A percentile compares a stretch with the other conserved stretches of the same genome.
Conservation (phyloP, 257 asterid species). For the Phtheirospermum japonicum region DNA sequence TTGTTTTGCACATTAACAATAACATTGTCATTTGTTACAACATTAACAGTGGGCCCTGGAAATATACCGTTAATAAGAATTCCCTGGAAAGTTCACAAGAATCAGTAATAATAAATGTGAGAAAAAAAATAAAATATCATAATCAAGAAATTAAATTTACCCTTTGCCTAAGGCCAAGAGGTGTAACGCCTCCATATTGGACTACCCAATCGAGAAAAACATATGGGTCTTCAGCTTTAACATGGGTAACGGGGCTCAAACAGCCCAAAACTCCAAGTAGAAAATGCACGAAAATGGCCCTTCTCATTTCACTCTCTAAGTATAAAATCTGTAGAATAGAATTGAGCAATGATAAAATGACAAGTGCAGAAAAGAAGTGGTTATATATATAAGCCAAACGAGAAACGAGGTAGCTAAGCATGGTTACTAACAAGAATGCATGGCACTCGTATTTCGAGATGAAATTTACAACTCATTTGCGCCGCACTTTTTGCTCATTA, state of each 20-base stretch:
- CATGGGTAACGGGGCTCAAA: constrained; percentile 32
- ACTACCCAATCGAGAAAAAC: constrained; percentile 50
- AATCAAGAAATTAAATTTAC: constrained; percentile 28
- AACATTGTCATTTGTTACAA: constrained; percentile 66
- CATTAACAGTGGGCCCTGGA: constrained; percentile 74
- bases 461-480: too few relatives aligned
- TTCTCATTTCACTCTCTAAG: constrained; percentile 49
- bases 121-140: neutral
- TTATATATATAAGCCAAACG: too few relatives aligned
- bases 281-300: constrained; percentile 31
- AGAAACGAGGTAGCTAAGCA: too few relatives aligned
- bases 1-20: constrained; percentile 54
- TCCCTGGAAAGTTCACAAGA: constrained; percentile 44
- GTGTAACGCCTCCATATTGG: constrained; percentile 58
- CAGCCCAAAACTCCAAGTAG: constrained; percentile 44
- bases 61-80: constrained; percentile 75
- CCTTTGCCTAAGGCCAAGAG: constrained; percentile 66
- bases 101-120: neutral
- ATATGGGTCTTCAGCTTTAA: constrained; percentile 62
- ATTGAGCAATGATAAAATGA: too few relatives aligned
- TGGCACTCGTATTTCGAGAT: too few relatives aligned
- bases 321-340: too few relatives aligned
- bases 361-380: too few relatives aligned
- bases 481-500: too few relatives aligned
- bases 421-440: too few relatives aligned